Percentiles rank a stretch among this genome's conserved stretches.
Conservation (phyloP, 805 yeast species). For the Candida anglica region DNA sequence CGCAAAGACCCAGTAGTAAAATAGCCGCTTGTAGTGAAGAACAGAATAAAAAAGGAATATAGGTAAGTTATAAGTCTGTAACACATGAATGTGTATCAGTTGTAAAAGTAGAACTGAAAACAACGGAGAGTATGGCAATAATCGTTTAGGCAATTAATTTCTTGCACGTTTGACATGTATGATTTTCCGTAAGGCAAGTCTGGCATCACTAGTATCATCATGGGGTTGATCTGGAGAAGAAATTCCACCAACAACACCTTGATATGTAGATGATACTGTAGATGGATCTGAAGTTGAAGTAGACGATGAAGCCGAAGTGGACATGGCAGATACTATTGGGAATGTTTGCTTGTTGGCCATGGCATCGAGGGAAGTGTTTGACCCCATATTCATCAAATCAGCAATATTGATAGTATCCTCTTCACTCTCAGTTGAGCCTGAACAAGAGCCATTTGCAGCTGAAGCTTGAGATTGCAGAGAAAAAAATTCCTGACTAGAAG, state of each 20-base stretch:
- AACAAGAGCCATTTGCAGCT: neutral
- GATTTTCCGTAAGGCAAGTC: conserved; percentile 33
- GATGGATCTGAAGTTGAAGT: conserved; percentile 5
- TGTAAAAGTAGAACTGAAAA: no score
- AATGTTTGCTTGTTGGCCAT: neutral
- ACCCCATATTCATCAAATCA: conserved; percentile 14
- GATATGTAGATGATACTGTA: neutral
- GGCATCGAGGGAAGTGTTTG: conserved; percentile 1
- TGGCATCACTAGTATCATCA: conserved; percentile 34
- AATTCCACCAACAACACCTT: neutral
- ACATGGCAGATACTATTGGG: neutral
- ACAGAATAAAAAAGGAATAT: no score
- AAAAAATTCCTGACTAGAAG: conserved; percentile 25
- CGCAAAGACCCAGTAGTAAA: no score
- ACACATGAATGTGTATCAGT: no score
- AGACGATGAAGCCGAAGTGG: conserved; percentile 7
- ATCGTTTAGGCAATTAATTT: neutral
- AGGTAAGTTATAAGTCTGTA: no score
- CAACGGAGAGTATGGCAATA: neutral
- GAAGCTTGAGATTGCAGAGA: no score
- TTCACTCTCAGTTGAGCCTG: neutral
- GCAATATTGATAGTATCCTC: conserved; percentile 11
- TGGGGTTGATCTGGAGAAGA: no score
- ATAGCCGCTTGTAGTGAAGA: no score
- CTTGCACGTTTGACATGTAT: conserved; percentile 26